Percentiles rank a stretch among this genome's conserved stretches.
These are phyloP conservation scores for Magnaporthiopsis incrustans DNA, from an alignment of 2,329 filamentous ascomycete genomes.

Conservation along the genomic window DNA sequence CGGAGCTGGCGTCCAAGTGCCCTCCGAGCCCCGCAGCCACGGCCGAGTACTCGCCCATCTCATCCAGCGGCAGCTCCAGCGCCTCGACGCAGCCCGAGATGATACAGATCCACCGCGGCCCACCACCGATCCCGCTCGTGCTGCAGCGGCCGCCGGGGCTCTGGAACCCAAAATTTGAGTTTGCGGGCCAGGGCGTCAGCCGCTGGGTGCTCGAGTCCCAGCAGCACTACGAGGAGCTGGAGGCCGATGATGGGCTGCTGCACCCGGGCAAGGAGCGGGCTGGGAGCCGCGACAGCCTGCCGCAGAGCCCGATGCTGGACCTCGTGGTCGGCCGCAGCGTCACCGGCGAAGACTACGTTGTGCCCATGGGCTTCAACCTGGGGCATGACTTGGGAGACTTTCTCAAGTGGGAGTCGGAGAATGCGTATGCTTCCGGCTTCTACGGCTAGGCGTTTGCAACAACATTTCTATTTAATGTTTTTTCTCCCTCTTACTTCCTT, in stretches of 20 bases:
- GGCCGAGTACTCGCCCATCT: constrained; percentile 4
- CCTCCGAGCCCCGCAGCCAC: constrained; percentile 7
- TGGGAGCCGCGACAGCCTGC: constrained; percentile 37
- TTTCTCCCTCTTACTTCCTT: neutral
- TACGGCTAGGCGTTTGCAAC: neutral
- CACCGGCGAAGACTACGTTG: constrained; percentile 29
- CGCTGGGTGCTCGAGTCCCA: constrained; percentile 26
- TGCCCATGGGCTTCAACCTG: constrained; percentile 55
- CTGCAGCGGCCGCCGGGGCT: constrained; percentile 25
- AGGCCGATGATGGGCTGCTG: neutral
- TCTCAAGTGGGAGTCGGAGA: constrained; percentile 47
- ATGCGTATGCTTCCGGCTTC: constrained; percentile 28
- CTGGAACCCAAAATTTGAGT: constrained; percentile 11
- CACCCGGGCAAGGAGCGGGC: constrained; percentile 8
- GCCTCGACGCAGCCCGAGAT: constrained; percentile 1
- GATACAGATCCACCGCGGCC: constrained; percentile 28
- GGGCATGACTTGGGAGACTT: constrained; percentile 52
- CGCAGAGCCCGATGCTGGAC: constrained; percentile 43
- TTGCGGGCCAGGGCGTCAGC: constrained; percentile 20
- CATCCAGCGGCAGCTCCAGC: neutral
- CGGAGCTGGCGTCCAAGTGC: neutral
- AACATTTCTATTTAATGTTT: neutral
- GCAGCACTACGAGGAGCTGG: constrained; percentile 8
- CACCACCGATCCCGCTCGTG: constrained; percentile 25
- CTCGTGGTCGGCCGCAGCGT: constrained; percentile 32